These are phyloP conservation scores for Thymus quinquecostatus DNA, from an alignment of 257 asterid species.

Conservation along the genomic window DNA sequence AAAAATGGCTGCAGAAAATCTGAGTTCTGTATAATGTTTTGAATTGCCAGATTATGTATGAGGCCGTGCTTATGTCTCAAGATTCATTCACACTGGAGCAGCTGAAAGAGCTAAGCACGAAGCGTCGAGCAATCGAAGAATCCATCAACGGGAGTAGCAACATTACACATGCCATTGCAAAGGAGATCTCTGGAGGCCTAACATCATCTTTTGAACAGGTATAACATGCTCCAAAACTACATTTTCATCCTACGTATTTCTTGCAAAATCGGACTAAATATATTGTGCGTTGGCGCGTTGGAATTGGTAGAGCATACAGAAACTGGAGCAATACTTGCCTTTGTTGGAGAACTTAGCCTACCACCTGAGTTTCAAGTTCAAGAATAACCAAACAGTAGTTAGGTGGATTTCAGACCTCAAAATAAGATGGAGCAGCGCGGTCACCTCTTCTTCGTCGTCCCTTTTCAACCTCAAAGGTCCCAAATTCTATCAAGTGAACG, in stretches of 20 bases:
- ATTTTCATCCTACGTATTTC: not conserved
- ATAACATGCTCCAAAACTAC: not conserved
- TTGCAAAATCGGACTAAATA: not conserved
- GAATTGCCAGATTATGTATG: slow-evolving; percentile 45
- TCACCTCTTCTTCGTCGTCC: slow-evolving; percentile 41
- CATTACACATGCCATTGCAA: slow-evolving; percentile 59
- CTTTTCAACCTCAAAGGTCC: slow-evolving; percentile 37
- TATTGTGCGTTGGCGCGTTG: not conserved
- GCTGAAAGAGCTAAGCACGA: slow-evolving; percentile 58
- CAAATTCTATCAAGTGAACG: slow-evolving; percentile 44
- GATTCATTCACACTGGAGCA: slow-evolving; percentile 58
- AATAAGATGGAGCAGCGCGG: slow-evolving; percentile 61
- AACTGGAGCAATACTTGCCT: slow-evolving; percentile 65
- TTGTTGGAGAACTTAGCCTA: slow-evolving; percentile 50
- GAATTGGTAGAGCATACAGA: slow-evolving; percentile 52
- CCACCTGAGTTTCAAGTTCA: slow-evolving; percentile 25
- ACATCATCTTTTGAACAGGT: slow-evolving; percentile 64
- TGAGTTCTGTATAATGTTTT: not conserved
- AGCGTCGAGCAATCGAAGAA: slow-evolving; percentile 56
- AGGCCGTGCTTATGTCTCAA: slow-evolving; percentile 36
- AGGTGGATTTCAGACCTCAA: slow-evolving; percentile 46
- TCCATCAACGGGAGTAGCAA: slow-evolving; percentile 43
- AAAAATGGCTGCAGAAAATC: no score
- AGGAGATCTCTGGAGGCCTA: slow-evolving; percentile 72
- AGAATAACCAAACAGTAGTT: slow-evolving; percentile 3